Evolutionary conservation across 2,329 filamentous ascomycete genomes (phyloP).

Genomic region (Colletotrichum viniferum): DNA sequence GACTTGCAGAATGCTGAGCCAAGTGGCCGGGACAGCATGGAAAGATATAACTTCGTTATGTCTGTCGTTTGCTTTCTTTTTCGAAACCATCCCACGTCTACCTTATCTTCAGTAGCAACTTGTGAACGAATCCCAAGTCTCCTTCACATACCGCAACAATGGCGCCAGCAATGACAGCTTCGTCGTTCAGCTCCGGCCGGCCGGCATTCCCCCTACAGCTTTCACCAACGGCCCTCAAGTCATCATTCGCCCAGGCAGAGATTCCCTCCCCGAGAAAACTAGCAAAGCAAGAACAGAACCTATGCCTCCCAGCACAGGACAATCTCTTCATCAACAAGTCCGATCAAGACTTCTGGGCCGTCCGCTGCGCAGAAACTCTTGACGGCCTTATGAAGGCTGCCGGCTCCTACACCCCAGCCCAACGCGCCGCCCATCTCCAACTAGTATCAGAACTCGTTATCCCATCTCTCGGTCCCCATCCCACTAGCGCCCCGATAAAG

Average conservation of each 20-base stretch:
- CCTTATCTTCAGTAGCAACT: neutral
- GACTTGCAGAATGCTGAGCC: neutral
- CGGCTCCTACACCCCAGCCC: conserved; percentile 18
- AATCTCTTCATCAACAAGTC: conserved; percentile 12
- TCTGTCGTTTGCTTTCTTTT: neutral
- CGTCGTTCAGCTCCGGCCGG: neutral
- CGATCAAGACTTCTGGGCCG: conserved; percentile 19
- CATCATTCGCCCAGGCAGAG: neutral
- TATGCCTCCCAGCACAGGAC: conserved; percentile 11
- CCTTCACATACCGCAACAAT: neutral
- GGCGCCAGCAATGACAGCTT: conserved; percentile 8
- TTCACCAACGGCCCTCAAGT: neutral
- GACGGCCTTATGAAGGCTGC: conserved; percentile 16
- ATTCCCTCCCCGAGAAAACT: conserved; percentile 1
- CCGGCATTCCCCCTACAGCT: neutral
- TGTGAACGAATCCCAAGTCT: neutral
- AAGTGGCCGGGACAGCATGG: neutral
- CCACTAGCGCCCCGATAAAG: conserved; percentile 9
- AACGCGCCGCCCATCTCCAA: conserved; percentile 9
- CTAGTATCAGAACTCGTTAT: conserved; percentile 19
- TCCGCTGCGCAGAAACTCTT: conserved; percentile 17
- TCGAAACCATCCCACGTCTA: no score
- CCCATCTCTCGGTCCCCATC: conserved; percentile 17
- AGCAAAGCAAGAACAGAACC: conserved; percentile 13
- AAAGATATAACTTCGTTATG: neutral